A percentile compares a stretch with the other conserved stretches of the same genome.
Evolutionary conservation across 1,284 basidiomycete genomes (phyloP).

Genomic region (Amylostereum areolatum): DNA sequence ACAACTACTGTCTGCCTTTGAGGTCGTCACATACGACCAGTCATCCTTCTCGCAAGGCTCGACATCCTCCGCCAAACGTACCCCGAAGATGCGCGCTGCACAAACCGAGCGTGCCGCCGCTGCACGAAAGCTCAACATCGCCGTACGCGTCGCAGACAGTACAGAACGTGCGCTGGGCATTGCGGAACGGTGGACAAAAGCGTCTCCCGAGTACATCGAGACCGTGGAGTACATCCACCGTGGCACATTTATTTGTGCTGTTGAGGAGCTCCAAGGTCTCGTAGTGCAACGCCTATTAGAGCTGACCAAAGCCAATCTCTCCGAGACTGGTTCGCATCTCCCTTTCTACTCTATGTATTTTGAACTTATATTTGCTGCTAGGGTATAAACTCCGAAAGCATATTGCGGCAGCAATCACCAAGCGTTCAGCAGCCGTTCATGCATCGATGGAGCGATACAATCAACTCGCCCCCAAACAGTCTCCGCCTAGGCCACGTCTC

Average conservation of each 20-base stretch:
- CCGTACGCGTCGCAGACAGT: constrained; percentile 8
- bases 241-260: constrained; percentile 17
- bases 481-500: no score
- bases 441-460: no score
- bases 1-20: background rate
- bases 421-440: no score
- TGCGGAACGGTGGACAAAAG: constrained; percentile 15
- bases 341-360: no score
- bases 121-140: constrained; percentile 2
- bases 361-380: no score
- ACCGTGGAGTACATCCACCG: constrained; percentile 11
- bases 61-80: background rate
- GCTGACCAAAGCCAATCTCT: constrained; percentile 23
- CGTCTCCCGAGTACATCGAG: constrained; percentile 8
- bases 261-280: constrained; percentile 21
- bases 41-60: background rate
- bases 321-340: constrained; percentile 22
- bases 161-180: constrained; percentile 19
- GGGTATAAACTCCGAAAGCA: no score
- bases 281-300: constrained; percentile 27
- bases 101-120: constrained; percentile 9
- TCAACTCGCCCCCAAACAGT: no score
- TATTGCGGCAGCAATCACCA: no score
- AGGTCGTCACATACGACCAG: background rate
- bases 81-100: constrained; percentile 5